phyloP scores from a whole-genome alignment of 1,139 yeast species.

The Pichia sp. region DNA sequence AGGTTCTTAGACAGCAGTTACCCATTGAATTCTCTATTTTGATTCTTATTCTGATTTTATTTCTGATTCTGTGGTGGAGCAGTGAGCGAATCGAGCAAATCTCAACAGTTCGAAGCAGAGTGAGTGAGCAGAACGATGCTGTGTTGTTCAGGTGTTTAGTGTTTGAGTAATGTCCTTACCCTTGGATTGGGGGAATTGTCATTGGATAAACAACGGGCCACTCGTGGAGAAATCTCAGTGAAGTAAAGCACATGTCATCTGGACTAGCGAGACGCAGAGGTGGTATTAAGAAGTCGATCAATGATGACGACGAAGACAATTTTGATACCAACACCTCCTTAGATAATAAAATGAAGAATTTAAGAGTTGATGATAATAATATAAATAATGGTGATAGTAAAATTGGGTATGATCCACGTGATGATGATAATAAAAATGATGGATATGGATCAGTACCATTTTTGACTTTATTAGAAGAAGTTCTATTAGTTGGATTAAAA shows the following conservation, averaged over 20 bases:
- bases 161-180: no score
- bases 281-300: conserved; percentile 10
- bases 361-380: conserved; percentile 10
- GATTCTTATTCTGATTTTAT: no score
- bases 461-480: conserved; percentile 94
- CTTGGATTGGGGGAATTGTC: no score
- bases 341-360: conserved; percentile 8
- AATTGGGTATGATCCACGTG: conserved; percentile 80
- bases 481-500: conserved; percentile 81
- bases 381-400: conserved; percentile 29
- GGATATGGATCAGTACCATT: conserved; percentile 52
- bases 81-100: no score
- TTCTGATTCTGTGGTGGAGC: no score
- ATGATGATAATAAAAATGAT: conserved; percentile 41
- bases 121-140: no score
- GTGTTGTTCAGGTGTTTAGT: no score
- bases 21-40: no score
- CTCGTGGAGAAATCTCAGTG: background rate
- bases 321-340: no score
- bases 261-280: conserved; percentile 38
- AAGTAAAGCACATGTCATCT: conserved; percentile 29
- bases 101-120: no score
- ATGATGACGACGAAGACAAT: conserved; percentile 6
- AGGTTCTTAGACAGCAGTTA: no score
- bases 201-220: background rate